Base-by-base conservation (phyloP, 2,329 filamentous ascomycete genomes). In the Coniochaeta sp. region DNA sequence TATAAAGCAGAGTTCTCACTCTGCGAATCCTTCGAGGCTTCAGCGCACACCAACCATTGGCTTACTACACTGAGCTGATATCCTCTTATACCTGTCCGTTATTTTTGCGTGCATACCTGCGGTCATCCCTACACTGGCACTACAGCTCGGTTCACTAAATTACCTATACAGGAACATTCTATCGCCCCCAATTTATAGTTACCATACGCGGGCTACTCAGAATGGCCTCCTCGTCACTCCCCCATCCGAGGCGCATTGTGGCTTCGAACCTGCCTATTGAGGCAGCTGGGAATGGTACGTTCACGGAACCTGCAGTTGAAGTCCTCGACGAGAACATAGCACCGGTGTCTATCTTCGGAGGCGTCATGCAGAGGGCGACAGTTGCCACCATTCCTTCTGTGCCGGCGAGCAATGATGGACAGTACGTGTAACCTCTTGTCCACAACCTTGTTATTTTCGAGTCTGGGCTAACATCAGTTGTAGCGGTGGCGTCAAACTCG, bases 341-440 rank as follows among this genome's bases (percentile, higher is more conserved):
- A 14, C 49, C 35, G 24, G 18, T 14, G 14, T 18, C 38, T 20
- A 24, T 51, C 27, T 46, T 33, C 22, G 35, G 28, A 22, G 49
- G 49, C 26, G 18, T n/a, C 20, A n/a, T 50, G 22, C 31, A 33
- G 49, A 31, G 40, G 28, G 35, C 40, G 27, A 18, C 30, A 13
- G 27, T 51, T 10, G 22, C 20, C 5, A 51, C 49, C 16, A 22
- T 40, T 12, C 14, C 24, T 13, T 10, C 32, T 18, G 47, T 62
- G 13, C 60, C 63, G 6, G 58, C 59, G 12, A 58, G 56, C 51
- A 63, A 65, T 26, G 61, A 63, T 45, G 60, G 60, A 53, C 52
- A 50, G 63, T 64, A 42, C 59, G 62, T 64, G 45, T 18, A 35
- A 30, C n/a, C n/a, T n/a, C n/a, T 14, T 32, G 9, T 14, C 47